phyloP scores from a whole-genome alignment of 805 yeast genomes.

The Scheffersomyces amazonensis region DNA sequence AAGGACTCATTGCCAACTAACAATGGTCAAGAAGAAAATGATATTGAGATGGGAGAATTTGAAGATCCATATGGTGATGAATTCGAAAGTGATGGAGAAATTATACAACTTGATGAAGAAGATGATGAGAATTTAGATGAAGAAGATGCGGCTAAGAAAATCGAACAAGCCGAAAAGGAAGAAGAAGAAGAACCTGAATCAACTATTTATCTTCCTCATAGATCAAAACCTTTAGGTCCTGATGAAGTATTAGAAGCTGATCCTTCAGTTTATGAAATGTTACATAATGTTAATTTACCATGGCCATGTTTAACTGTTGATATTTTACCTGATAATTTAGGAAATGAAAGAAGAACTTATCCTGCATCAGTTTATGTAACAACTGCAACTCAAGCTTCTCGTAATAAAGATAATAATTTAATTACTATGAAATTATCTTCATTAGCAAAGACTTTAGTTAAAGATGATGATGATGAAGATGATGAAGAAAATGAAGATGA shows the following conservation, averaged over 20 bases:
- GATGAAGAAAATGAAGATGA: constrained; percentile 75
- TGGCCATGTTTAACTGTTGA: constrained; percentile 98
- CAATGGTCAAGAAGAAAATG: constrained; percentile 26
- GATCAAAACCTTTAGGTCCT: constrained; percentile 86
- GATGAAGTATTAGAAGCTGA: constrained; percentile 97
- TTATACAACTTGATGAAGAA: constrained; percentile 69
- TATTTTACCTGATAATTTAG: constrained; percentile 80
- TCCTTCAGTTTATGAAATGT: constrained; percentile 93
- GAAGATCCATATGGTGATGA: constrained; percentile 91
- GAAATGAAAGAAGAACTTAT: constrained; percentile 82
- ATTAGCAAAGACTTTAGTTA: constrained; percentile 81
- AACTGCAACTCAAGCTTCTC: constrained; percentile 92
- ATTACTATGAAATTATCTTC: constrained; percentile 80
- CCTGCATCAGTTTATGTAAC: constrained; percentile 86
- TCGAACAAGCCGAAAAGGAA: constrained; percentile 36
- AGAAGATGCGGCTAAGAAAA: constrained; percentile 26
- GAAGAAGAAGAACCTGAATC: constrained; percentile 35
- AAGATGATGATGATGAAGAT: constrained; percentile 74
- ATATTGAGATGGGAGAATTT: constrained; percentile 73
- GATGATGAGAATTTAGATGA: constrained; percentile 35
- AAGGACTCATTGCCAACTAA: constrained; percentile 40
- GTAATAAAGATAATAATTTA: constrained; percentile 84
- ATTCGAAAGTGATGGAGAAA: constrained; percentile 87
- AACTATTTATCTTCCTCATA: constrained; percentile 79
- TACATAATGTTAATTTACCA: constrained; percentile 88